Evolutionary conservation across 495 filamentous ascomycete genomes (phyloP).

Genomic region (Talaromyces trachyspermus): DNA sequence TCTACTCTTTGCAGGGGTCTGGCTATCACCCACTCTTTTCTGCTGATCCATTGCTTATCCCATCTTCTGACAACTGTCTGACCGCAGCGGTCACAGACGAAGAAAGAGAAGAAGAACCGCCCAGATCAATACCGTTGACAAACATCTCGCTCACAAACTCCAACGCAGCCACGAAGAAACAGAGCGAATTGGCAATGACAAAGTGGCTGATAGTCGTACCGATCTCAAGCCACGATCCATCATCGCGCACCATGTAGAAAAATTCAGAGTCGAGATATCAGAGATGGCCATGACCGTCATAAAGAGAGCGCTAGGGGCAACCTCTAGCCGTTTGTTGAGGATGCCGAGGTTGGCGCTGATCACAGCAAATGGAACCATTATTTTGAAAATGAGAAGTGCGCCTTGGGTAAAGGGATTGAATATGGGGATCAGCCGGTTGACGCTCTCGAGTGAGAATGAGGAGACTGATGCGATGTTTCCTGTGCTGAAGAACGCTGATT

Average conservation of each 20-base stretch:
- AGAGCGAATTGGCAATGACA: slow-evolving; percentile 79
- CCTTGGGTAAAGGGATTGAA: slow-evolving; percentile 93
- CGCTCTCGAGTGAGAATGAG: slow-evolving; percentile 88
- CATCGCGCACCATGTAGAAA: slow-evolving; percentile 94
- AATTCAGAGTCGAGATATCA: slow-evolving; percentile 89
- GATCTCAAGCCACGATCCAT: slow-evolving; percentile 96
- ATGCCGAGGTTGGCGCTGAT: slow-evolving; percentile 92
- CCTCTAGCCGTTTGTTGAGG: slow-evolving; percentile 75
- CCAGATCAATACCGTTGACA: slow-evolving; percentile 73
- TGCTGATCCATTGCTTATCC: no score
- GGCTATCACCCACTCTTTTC: no score
- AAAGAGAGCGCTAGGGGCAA: slow-evolving; percentile 78
- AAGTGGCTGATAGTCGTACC: slow-evolving; percentile 94
- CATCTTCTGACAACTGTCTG: no score
- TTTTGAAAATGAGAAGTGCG: slow-evolving; percentile 78
- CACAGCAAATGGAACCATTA: slow-evolving; percentile 89
- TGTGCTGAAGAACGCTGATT: slow-evolving; percentile 94
- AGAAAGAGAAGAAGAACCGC: slow-evolving; percentile 14
- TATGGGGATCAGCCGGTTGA: slow-evolving; percentile 83
- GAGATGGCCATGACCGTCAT: slow-evolving; percentile 91
- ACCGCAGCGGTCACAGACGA: neutral
- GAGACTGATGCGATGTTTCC: slow-evolving; percentile 95
- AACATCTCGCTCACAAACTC: slow-evolving; percentile 83
- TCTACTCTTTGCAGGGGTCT: no score
- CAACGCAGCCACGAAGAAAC: slow-evolving; percentile 82